phyloP scores from a whole-genome alignment of 2,329 filamentous ascomycete species.

The Emergomyces africanus region DNA sequence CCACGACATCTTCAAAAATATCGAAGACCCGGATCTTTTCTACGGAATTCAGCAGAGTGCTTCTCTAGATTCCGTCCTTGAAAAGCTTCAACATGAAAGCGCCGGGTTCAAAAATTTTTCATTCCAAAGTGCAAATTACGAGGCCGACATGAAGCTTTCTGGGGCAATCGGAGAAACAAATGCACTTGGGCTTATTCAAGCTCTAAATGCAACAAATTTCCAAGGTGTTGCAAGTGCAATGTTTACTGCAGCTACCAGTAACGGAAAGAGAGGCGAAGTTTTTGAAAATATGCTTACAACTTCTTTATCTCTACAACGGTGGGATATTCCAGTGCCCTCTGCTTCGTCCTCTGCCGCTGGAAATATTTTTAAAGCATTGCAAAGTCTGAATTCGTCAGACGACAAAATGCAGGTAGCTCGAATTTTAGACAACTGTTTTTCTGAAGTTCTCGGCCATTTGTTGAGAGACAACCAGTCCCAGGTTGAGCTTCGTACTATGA shows the following conservation, averaged over 20 bases:
- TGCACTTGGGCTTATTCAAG: conserved; percentile 57
- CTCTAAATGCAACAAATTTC: conserved; percentile 68
- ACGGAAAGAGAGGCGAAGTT: conserved; percentile 35
- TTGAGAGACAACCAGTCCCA: conserved; percentile 24
- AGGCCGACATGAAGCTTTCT: conserved; percentile 60
- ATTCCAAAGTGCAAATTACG: conserved; percentile 81
- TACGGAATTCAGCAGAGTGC: conserved; percentile 77
- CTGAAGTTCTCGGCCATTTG: conserved; percentile 33
- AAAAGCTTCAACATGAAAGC: conserved; percentile 76
- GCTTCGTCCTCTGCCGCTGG: conserved; percentile 50
- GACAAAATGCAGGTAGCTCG: conserved; percentile 41
- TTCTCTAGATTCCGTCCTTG: conserved; percentile 63
- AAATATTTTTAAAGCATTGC: conserved; percentile 67
- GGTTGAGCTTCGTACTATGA: conserved; percentile 41
- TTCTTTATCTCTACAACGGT: conserved; percentile 73
- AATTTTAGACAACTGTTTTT: conserved; percentile 49
- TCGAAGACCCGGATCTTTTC: conserved; percentile 92
- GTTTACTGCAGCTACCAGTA: conserved; percentile 48
- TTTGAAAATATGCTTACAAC: conserved; percentile 65
- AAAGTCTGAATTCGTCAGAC: conserved; percentile 58
- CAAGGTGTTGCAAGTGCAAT: conserved; percentile 76
- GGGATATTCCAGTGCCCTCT: conserved; percentile 71
- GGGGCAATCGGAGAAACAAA: conserved; percentile 47
- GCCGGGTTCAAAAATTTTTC: conserved; percentile 78
- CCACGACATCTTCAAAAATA: conserved; percentile 72